Base-by-base conservation (phyloP, 2,329 filamentous ascomycete genomes). In the Xylaria sp. region DNA sequence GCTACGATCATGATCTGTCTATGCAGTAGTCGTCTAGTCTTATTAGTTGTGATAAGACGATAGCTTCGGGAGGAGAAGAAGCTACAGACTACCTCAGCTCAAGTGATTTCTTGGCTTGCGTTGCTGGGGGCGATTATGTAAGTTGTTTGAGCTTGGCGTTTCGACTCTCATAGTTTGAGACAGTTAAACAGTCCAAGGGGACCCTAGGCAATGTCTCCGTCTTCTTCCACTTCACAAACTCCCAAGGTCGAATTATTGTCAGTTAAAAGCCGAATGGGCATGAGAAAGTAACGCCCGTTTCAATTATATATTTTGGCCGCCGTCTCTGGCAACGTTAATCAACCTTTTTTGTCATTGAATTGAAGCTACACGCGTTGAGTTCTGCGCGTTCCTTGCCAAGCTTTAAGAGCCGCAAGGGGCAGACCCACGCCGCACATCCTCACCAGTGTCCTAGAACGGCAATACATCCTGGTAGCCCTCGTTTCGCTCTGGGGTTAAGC, bases 401-500 rank as follows among this genome's bases (percentile, higher is more conserved):
- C 11, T 34, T 34, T 13, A 13, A 34, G 9, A 34, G 11, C 29
- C 29, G 24, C 16, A 13, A n/a, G 29, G 29, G 29, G 29, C 29
- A 34, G 29, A 44, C 41, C 41, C 43, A 37, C 38, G 24, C 19
- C 29, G 22, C 17, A 22, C 38, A 47, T 38, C 50, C 40, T 50
- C 41, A 40, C 39, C 44, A 41, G 45, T 19, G 40, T 48, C 61
- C 54, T n/a, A 52, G 56, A 62, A 49, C 19, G 59, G 60, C 53
- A 61, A 64, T 37, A 16, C 37, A 39, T 39, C 39, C 38, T 37
- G 39, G 45, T 38, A 40, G 38, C 39, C 57, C 51, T 42, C 29
- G 48, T 60, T 60, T 56, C 57, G 48, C 45, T 55, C 56, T 52
- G 54, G 48, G 49, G 48, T 44, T 52, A 54, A 49, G 63, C 60